A percentile compares a stretch with the other conserved stretches of the same genome.
phyloP scores from a whole-genome alignment of 2,329 filamentous ascomycete genomes.

The Hypoxylon sp. region DNA sequence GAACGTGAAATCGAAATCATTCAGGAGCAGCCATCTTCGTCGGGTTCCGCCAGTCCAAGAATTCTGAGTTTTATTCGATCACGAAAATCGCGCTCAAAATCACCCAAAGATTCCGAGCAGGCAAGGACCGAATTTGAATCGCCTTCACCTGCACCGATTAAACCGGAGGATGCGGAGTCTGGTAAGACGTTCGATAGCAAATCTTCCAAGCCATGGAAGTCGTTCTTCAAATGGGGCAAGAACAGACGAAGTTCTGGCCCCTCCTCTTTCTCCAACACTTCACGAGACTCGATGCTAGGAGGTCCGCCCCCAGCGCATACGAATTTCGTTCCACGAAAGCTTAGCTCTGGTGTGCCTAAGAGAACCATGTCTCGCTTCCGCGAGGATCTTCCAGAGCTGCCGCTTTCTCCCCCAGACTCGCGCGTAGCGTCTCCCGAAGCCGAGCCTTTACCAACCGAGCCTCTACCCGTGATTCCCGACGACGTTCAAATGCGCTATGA shows the following conservation, averaged over 20 bases:
- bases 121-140: conserved; percentile 50
- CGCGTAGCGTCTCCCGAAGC: conserved; percentile 81
- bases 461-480: conserved; percentile 52
- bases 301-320: conserved; percentile 55
- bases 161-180: conserved; percentile 62
- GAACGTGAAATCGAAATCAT: conserved; percentile 29
- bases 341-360: conserved; percentile 68
- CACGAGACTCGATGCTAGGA: conserved; percentile 81
- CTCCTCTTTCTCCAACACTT: conserved; percentile 92
- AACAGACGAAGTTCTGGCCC: conserved; percentile 67
- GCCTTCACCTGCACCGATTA: conserved; percentile 53
- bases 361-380: conserved; percentile 91
- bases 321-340: conserved; percentile 50
- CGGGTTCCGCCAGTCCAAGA: conserved; percentile 51
- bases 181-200: conserved; percentile 68
- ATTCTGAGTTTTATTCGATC: conserved; percentile 57
- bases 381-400: conserved; percentile 89
- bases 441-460: conserved; percentile 53
- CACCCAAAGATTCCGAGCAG: conserved; percentile 58
- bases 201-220: conserved; percentile 70
- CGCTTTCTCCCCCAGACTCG: conserved; percentile 86
- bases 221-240: conserved; percentile 79
- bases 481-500: conserved; percentile 56
- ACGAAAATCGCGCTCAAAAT: conserved; percentile 63
- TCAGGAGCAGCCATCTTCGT: conserved; percentile 29